Base-by-base conservation (phyloP, 1,284 basidiomycete species). In the Coniophora puteana region DNA sequence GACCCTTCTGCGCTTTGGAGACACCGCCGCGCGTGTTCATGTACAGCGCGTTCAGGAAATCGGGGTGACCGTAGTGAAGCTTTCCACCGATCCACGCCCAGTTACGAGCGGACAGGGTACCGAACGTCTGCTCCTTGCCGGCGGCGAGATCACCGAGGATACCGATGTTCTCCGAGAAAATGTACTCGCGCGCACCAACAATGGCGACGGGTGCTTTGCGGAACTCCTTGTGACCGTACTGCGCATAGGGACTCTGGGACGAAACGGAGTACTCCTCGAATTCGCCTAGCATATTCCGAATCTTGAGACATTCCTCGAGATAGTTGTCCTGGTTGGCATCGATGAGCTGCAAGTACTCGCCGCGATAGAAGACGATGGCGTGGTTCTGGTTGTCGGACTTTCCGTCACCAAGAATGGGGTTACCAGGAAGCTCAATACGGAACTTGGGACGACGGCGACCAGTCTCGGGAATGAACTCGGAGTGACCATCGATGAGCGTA, bases 331-430 rank as follows among this genome's bases (percentile, higher is more conserved):
- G 95, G 68, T 99, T 99, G 58, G 95, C 96, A 58, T 99, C 96
- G 63, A 99, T 97, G 50, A 98, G 89, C 71, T 99, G 95, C 10
- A 99, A 74, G 68, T 97, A 99, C 68, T 99, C 96, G 51, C 95
- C 95, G 49, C 95, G 92, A 69, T 99, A 95, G 74, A 98, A 99
- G 66, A 99, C 85, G 65, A 99, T 95, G 30, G 95, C 93, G 58
- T 99, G 95, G 66, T 99, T 99, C 78, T 99, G 96, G 68, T 99
- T 99, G 74, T 99, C 95, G 41, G 93, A 96, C 71, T 99, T 99
- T 51, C 95, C 96, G 62, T 99, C 96, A 50, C 96, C 96, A 39
- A 99, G 79, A 69, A 99, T 99, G 1, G 95, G 95, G 72, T 99
- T 99, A 38, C 95, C 95, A 25, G 96, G 95, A 16, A 99, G 77